Evolutionary conservation across 352 stramenopile species (phyloP), one percentile per base, ranked within the genome.

Genomic region (Phytophthora idaei): DNA sequence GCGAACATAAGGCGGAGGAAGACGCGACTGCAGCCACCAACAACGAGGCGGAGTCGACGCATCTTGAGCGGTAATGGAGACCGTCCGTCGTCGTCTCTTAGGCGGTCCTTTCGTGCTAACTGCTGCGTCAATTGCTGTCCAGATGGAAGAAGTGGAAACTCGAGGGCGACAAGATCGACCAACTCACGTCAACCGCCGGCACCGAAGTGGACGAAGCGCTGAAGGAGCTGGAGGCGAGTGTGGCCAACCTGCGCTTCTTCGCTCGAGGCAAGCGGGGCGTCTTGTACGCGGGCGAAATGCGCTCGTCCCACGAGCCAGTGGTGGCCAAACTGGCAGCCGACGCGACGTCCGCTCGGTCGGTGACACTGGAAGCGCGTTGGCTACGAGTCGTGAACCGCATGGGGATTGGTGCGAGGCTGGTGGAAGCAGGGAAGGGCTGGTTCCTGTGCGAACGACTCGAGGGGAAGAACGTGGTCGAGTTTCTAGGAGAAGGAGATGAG

Each of bases 81-180:
- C 34, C 32, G 14, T 1, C 37, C 37, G 4, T 21, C 15, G 4
- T 46, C 12, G 10, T 39, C 10, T 28, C n/a, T 42, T 21, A 21
- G 29, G 4, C 44, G 3, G 7, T 14, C 39, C 1, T 14, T 49
- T 21, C 39, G 9, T 42, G 6, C 27, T 58, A 47, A 58, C n/a
- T 59, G 21, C 28, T 50, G 37, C 15, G n/a, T 37, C 17, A 50
- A 49, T 63, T 60, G 53, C 29, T 74, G 17, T 41, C 29, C 32
- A 90, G 81, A 53, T 90, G 81, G 70, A 87, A 78, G 67, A 73
- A 80, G 57, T 90, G 82, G 82, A 90, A 88, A 67, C 78, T 90
- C 4, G 64, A 73, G 21, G 74, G 72, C 46, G 71, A 64, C 17
- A 77, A 89, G 51, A 88, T 90, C 47, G 62, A 85, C 41, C 69